A percentile compares a stretch with the other conserved stretches of the same genome.
These are phyloP conservation scores for Fusarium sp. DNA, from an alignment of 2,329 filamentous ascomycete genomes.

Conservation along the genomic window DNA sequence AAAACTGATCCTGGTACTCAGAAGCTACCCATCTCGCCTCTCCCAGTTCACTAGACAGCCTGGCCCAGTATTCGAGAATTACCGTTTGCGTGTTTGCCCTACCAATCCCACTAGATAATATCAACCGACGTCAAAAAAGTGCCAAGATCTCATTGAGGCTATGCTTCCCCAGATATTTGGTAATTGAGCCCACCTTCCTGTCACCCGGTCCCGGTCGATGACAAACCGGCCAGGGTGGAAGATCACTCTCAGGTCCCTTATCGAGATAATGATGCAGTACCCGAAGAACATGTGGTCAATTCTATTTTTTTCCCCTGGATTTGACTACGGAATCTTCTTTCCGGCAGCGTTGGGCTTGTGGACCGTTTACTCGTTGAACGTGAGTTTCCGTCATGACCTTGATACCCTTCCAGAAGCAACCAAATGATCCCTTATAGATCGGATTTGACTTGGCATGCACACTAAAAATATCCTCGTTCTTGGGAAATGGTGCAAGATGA, in stretches of 20 bases:
- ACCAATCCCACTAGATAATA: background rate
- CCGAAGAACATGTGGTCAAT: background rate
- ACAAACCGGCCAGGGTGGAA: background rate
- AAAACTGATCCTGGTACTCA: too few relatives aligned
- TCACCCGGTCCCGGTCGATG: background rate
- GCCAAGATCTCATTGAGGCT: background rate
- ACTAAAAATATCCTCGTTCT: background rate
- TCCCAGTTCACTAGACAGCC: too few relatives aligned
- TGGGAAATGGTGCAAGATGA: background rate
- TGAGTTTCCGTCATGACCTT: background rate
- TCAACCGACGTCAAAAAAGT: background rate
- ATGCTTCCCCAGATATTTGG: background rate
- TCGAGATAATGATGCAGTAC: background rate
- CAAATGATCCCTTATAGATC: background rate
- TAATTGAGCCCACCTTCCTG: background rate
- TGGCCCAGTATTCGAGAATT: fast-evolving
- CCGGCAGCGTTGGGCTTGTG: background rate
- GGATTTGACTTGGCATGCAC: background rate
- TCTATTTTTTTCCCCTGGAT: background rate
- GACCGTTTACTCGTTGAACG: background rate
- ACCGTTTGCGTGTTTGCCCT: background rate
- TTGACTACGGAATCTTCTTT: background rate
- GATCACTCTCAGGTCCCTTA: background rate
- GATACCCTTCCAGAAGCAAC: background rate
- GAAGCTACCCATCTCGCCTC: too few relatives aligned